These are phyloP conservation scores for Russula sp. DNA, from an alignment of 768 basidiomycete genomes.

Conservation along the genomic window DNA sequence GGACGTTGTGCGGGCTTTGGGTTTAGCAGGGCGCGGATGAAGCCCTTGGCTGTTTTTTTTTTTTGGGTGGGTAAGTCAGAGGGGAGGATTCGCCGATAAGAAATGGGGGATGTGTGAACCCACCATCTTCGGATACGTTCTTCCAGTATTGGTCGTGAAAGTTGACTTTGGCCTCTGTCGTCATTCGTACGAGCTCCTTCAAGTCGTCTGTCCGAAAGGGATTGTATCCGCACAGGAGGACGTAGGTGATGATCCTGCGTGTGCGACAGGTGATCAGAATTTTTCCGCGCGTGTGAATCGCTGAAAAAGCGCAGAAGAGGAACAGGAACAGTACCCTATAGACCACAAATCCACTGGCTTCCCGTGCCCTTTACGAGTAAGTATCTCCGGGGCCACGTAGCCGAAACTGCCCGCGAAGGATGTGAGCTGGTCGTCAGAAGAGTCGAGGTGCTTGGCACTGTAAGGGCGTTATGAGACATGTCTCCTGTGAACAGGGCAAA, in stretches of 20 bases:
- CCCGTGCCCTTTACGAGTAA: constrained; percentile 76
- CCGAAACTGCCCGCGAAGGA: constrained; percentile 77
- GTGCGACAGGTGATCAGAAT: not conserved
- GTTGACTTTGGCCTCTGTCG: constrained; percentile 74
- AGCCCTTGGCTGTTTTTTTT: constrained; percentile 85
- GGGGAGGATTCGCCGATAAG: too few species aligned
- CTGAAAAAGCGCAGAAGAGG: not conserved
- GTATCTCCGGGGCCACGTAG: constrained; percentile 87
- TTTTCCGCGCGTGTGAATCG: not conserved
- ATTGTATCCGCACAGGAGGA: constrained; percentile 89
- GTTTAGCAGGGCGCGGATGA: constrained; percentile 65
- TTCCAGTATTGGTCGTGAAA: constrained; percentile 96
- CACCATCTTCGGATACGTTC: constrained; percentile 75
- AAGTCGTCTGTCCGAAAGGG: constrained; percentile 86
- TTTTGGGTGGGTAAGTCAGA: not conserved
- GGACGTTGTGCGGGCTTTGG: constrained; percentile 65
- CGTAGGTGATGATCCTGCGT: constrained; percentile 93
- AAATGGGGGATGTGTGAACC: constrained; percentile 17
- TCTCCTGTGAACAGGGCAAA: not conserved
- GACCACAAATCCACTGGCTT: constrained; percentile 94
- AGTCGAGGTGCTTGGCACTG: constrained; percentile 78
- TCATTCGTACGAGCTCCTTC: constrained; percentile 70
- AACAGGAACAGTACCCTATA: constrained; percentile 62
- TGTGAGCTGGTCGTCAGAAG: constrained; percentile 60
- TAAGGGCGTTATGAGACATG: not conserved